Conservation (phyloP, 306 rosid species). For the Cicer chorassanicum region DNA sequence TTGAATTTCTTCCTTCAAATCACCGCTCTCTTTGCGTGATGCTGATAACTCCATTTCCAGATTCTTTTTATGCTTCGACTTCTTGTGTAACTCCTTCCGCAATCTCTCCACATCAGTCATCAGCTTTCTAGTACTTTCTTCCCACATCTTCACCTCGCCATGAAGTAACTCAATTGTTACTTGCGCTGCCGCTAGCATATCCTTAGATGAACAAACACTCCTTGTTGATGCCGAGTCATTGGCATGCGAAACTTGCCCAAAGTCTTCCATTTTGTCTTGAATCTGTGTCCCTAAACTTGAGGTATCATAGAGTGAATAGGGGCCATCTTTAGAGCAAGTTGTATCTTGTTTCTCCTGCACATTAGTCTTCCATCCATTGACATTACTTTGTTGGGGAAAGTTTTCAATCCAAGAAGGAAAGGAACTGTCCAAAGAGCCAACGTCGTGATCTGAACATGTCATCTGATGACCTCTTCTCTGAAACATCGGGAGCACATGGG, state of each 20-base stretch:
- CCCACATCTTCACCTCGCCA: conserved; percentile 54
- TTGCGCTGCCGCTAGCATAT: conserved; percentile 49
- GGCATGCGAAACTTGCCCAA: conserved; percentile 24
- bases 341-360: conserved; percentile 42
- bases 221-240: conserved; percentile 25
- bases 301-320: conserved; percentile 22
- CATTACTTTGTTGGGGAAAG: conserved; percentile 37
- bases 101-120: conserved; percentile 43
- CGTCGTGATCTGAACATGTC: conserved; percentile 40
- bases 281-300: conserved; percentile 36
- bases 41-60: conserved; percentile 45
- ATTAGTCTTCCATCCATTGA: conserved; percentile 28
- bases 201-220: conserved; percentile 50
- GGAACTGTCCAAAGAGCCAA: conserved; percentile 46
- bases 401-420: conserved; percentile 46
- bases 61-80: conserved; percentile 43
- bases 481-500: neutral
- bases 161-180: conserved; percentile 54
- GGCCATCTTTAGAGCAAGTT: conserved; percentile 34
- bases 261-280: conserved; percentile 48
- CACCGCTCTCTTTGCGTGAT: conserved; percentile 24
- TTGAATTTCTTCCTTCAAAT: conserved; percentile 47
- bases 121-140: conserved; percentile 44
- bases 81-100: conserved; percentile 40
- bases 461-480: conserved; percentile 44